A percentile compares a stretch with the other conserved stretches of the same genome.
These are phyloP conservation scores for Handroanthus guayacan DNA, from an alignment of 257 asterid species.

Conservation along the genomic window DNA sequence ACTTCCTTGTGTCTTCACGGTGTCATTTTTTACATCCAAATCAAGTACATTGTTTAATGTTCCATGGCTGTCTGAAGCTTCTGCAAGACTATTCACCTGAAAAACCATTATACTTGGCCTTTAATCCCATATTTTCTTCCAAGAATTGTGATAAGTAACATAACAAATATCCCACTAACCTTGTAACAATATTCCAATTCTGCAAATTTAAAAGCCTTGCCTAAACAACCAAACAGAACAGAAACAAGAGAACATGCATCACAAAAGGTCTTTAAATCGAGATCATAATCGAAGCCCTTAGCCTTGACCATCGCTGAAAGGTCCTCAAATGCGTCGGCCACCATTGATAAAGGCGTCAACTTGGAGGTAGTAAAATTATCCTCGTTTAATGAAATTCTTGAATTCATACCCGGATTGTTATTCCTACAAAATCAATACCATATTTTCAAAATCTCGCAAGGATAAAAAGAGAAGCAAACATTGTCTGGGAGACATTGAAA, in stretches of 20 bases:
- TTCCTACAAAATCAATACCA: conserved; percentile 45
- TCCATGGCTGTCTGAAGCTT: conserved; percentile 54
- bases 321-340: conserved; percentile 68
- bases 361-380: conserved; percentile 42
- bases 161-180: conserved; percentile 35
- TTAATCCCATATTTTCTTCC: too few relatives aligned
- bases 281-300: conserved; percentile 44
- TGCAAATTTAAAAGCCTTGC: conserved; percentile 74
- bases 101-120: background rate
- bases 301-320: conserved; percentile 46
- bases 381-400: conserved; percentile 39
- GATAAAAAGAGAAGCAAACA: background rate
- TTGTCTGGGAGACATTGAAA: background rate
- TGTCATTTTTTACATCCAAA: conserved; percentile 54
- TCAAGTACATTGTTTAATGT: conserved; percentile 62
- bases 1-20: conserved; percentile 71
- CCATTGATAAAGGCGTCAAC: conserved; percentile 52
- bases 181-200: conserved; percentile 61
- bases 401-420: background rate
- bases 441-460: conserved; percentile 15
- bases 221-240: conserved; percentile 65
- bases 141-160: background rate
- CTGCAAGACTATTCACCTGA: conserved; percentile 74
- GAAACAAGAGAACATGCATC: conserved; percentile 69
- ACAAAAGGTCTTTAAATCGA: conserved; percentile 64